Conservation (phyloP, 176 grass and related monocot genomes). For the Dactylis glomerata region DNA sequence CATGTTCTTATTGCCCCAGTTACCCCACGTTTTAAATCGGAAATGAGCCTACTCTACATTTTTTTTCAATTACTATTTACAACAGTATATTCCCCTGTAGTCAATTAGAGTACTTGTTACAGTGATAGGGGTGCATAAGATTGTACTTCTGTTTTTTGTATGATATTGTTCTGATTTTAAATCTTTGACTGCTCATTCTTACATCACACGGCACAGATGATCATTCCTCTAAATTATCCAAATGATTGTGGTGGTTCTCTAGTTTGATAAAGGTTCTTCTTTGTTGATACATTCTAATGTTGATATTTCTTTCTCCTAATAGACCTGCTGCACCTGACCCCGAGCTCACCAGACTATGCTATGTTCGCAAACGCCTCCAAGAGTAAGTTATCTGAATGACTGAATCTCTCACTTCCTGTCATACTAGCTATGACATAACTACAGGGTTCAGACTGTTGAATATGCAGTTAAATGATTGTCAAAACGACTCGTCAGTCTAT, state of each 20-base stretch:
- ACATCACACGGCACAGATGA: not conserved
- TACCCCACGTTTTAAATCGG: not conserved
- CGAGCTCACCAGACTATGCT: constrained; percentile 56
- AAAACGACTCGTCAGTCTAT: not conserved
- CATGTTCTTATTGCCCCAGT: not conserved
- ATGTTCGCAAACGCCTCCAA: constrained; percentile 51
- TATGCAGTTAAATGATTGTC: not conserved
- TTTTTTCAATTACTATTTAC: not conserved
- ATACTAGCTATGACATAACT: not conserved
- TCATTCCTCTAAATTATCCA: not conserved
- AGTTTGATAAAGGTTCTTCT: not conserved
- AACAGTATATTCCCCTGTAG: not conserved
- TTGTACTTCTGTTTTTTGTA: not conserved
- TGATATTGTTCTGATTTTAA: not conserved
- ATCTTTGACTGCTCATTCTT: not conserved
- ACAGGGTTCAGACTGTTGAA: too few relatives aligned
- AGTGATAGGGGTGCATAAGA: not conserved
- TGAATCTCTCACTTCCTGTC: not conserved
- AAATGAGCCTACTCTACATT: not conserved
- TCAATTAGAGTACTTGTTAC: too few relatives aligned
- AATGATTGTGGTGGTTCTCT: not conserved
- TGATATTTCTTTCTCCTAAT: not conserved
- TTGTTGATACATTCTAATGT: not conserved
- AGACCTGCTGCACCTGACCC: constrained; percentile 53
- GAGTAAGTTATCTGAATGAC: constrained; percentile 13